Base-by-base conservation (phyloP, 106 monocot genomes). In the Dioscorea zingiberensis region DNA sequence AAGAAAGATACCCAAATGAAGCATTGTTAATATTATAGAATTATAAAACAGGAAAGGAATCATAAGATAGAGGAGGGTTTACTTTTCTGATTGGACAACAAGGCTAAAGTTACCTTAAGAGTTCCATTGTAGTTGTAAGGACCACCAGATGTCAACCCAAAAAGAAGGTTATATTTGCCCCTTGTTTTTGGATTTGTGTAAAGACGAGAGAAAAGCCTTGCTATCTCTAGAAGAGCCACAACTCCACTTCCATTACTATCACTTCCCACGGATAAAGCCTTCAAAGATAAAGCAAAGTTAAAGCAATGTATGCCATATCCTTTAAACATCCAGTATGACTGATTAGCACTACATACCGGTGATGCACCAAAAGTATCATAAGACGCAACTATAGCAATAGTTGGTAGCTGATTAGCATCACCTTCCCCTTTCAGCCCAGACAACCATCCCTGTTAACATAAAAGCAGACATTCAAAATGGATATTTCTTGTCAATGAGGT, bases 111-210 rank as follows among this genome's bases (percentile, higher is more conserved):
- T 30, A 98, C 98, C 93, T 93, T 98, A 32, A 83, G 62, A 61
- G 98, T 98, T 55, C 98, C 98, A 83, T 98, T 98, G 64, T 93
- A 98, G 71, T 98, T 98, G 66, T 89, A 98, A 56, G 98, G 98
- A 48, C 98, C 98, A 72, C 98, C 98, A 87, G 93, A 93, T 64
- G 98, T 98, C 73, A 98, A 78, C 7, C 98, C 98, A 87, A 98
- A 98, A 53, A 98, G 93, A 78, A 98, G 61, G 60, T 93, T 98
- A 80, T 89, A 98, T 73, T 65, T 89, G 38, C 98, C 98, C 64
- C 89, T 79, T 13, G 86, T 98, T 60, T 82, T 93, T 49, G 98
- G 89, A 78, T 82, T 93, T 62, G 89, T 84, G 73, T 98, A 98
- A 54, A 98, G 86, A 28, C 76, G 79, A 11, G 93, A 89, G 60